These are phyloP conservation scores for Sporobolomyces phaffii DNA, from an alignment of 768 basidiomycete genomes.

Conservation along the genomic window DNA sequence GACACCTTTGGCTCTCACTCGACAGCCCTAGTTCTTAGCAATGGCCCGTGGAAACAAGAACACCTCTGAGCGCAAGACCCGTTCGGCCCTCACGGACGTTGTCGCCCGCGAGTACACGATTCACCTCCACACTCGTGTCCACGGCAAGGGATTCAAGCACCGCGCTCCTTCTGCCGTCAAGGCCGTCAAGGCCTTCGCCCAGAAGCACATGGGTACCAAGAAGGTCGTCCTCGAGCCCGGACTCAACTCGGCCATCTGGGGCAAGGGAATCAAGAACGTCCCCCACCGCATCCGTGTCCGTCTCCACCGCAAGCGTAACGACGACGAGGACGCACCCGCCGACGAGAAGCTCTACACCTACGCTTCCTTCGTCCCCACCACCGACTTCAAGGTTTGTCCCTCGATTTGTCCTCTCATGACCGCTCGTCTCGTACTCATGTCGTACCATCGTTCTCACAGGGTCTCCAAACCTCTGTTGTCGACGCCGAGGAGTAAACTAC, in stretches of 20 bases:
- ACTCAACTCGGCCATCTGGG: constrained; percentile 89
- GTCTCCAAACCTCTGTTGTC: constrained; percentile 65
- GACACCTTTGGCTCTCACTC: too few species aligned
- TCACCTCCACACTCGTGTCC: constrained; percentile 42
- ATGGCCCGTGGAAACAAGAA: constrained; percentile 41
- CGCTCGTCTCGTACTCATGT: constrained; percentile 32
- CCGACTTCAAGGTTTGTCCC: constrained; percentile 57
- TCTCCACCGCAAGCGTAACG: constrained; percentile 93
- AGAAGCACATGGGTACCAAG: constrained; percentile 88
- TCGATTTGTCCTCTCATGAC: constrained; percentile 59
- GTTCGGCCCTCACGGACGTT: constrained; percentile 95
- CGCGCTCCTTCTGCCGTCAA: constrained; percentile 95
- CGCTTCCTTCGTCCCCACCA: constrained; percentile 31
- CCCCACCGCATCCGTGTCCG: constrained; percentile 87
- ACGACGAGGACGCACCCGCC: constrained; percentile 99
- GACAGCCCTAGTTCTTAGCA: constrained; percentile 46
- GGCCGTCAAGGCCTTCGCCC: constrained; percentile 83
- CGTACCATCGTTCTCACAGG: constrained; percentile 50
- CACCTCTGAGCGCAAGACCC: constrained; percentile 59
- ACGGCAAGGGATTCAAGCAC: constrained; percentile 41
- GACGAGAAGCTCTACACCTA: constrained; percentile 30
- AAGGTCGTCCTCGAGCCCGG: constrained; percentile 93
- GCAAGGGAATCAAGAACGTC: constrained; percentile 83
- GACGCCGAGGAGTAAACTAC: constrained; percentile 40
- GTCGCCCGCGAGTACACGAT: constrained; percentile 90